phyloP scores from a whole-genome alignment of 2,329 filamentous ascomycete species.

The Sphaerostilbella broomeana region DNA sequence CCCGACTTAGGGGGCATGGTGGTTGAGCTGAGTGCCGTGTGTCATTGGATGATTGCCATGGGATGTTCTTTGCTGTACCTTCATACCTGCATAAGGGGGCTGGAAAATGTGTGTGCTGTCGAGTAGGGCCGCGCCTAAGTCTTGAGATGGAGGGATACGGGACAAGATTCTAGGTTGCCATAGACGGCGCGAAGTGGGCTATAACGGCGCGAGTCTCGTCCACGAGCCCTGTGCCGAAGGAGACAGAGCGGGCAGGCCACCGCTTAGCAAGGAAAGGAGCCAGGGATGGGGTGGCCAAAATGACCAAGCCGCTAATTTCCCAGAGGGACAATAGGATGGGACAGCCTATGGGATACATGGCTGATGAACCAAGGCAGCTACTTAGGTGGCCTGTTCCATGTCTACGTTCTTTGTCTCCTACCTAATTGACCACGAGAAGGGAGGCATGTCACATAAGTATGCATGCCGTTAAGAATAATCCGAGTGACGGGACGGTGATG shows the following conservation, averaged over 20 bases:
- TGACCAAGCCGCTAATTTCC: not conserved
- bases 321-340: not conserved
- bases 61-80: no score
- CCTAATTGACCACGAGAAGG: not conserved
- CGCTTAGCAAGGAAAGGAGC: conserved; percentile 1
- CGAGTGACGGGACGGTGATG: no score
- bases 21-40: not conserved
- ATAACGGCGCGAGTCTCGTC: conserved; percentile 1
- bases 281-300: not conserved
- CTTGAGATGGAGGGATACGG: no score
- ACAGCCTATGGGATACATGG: not conserved
- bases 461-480: no score
- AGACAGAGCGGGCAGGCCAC: not conserved
- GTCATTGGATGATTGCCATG: conserved; percentile 1
- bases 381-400: not conserved
- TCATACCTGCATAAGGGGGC: not conserved
- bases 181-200: conserved; percentile 1
- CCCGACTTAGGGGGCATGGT: not conserved
- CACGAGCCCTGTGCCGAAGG: not conserved
- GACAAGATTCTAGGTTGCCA: not conserved
- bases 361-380: not conserved
- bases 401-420: not conserved
- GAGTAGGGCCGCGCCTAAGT: not conserved
- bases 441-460: no score
- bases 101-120: not conserved